Evolutionary conservation across 352 stramenopile genomes (phyloP), one percentile per base, ranked within the genome.

Genomic region (Globisporangium middletonii): DNA sequence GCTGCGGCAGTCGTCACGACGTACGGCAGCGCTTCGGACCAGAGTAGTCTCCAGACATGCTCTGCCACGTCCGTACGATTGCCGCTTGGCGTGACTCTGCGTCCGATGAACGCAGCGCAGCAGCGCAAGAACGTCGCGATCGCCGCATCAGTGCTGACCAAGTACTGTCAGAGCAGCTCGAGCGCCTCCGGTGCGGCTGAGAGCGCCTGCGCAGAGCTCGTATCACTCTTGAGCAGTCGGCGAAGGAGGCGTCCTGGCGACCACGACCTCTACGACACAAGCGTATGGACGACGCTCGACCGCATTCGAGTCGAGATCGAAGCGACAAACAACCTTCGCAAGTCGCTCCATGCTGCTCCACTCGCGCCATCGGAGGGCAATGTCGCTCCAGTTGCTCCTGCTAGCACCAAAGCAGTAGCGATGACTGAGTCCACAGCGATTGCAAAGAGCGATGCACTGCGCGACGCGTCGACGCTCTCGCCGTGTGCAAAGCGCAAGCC

Each of bases 1-100:
- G 68, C 68, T 49, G 55, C 53, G 44, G 62, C 48, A 4, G 28
- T 79, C 11, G 45, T 59, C 51, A 48, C 47, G 7, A 61, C 47
- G 13, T 69, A 50, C 38, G 42, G 54, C 8, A 43, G 42, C 8
- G 28, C 53, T 13, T 13, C 1, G 5, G 51, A 47, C 12, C 13
- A 46, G 18, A 27, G 37, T 16, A 47, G 16, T 2, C 45, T 63
- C 4, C 11, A 49, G 13, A 55, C 47, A 12, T 50, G 35, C 19
- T 19, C 41, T 9, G 42, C 35, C 6, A n/a, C 33, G 27, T 30
- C 44, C 1, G 41, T 48, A 27, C 12, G 43, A 4, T 13, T 65
- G 23, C 38, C 47, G 8, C 42, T 0, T 23, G 58, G 44, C 2
- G 41, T 30, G 9, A 50, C 38, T 3, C 33, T 65, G 47, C 30